Evolutionary conservation across 2,329 filamentous ascomycete species (phyloP), one percentile per base, ranked within the genome.

Genomic region (Seiridium cupressi): DNA sequence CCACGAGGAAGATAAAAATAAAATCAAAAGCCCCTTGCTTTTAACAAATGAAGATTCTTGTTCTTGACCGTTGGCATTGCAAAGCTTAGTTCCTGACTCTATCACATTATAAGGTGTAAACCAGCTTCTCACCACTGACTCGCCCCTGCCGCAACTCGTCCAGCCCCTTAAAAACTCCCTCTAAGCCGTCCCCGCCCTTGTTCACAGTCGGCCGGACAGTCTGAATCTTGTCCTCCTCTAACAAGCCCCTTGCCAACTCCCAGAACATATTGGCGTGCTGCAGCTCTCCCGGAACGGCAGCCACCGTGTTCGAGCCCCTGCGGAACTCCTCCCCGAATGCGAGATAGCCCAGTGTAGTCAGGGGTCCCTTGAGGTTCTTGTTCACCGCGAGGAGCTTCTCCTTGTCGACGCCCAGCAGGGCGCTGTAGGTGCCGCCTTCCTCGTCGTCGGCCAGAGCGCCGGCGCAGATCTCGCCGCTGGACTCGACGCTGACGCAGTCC

Each of bases 121-220:
- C 79, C 55, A 81, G 66, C 71, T 81, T 81, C 26, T 72, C 71
- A 6, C 73, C 78, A 57, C 76, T 79, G 34, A 80, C 70, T 65
- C 71, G 68, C 0, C 68, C 70, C 4, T 70, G 64, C 49, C 63
- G 65, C 60, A 76, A 59, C 59, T 72, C 68, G 13, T 73, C 65
- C n/a, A 77, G 48, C 2, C 74, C 74, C 9, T 64, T 60, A 18
- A 78, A 42, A n/a, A 77, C 69, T 2, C 73, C 74, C 61, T 74
- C 67, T 1, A 77, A 61, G 1, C 75, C 74, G 3, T 35, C 56
- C 0, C 68, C 68, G 3, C 68, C 66, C 9, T 64, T 61, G 36
- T 74, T 71, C 8, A 76, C 69, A 6, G 67, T 64, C 6, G 69
- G 69, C 36, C 68, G 69, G 40, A 78, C 73, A 1, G 73, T 67